Evolutionary conservation across 75 land plant species (phyloP).

Genomic region (Cryptomeria japonica): DNA sequence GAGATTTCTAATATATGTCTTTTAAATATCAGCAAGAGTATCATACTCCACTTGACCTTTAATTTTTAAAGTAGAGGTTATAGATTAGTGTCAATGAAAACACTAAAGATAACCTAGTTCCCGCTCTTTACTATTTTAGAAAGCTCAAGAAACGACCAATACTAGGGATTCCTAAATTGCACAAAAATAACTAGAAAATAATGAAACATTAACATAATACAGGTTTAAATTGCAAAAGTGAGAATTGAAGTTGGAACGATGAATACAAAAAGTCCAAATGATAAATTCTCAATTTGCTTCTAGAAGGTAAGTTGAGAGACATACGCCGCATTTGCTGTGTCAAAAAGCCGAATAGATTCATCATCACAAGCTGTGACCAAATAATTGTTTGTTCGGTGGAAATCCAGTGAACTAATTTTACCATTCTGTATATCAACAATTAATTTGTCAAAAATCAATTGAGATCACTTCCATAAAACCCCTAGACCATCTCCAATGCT

Average conservation of each 20-base stretch:
- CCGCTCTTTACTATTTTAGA: neutral
- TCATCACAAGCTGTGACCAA: conserved; percentile 91
- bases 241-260: neutral
- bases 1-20: neutral
- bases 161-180: neutral
- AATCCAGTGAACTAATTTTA: conserved; percentile 88
- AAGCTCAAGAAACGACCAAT: neutral
- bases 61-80: neutral
- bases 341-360: conserved; percentile 89
- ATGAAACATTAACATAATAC: neutral
- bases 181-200: neutral
- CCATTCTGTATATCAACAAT: conserved; percentile 50
- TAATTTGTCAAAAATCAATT: neutral
- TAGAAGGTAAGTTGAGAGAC: neutral
- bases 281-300: neutral
- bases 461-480: neutral
- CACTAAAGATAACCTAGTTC: neutral
- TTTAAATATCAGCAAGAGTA: neutral
- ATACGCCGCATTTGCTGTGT: conserved; percentile 74
- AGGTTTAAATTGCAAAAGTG: neutral
- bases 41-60: neutral
- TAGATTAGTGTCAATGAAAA: neutral
- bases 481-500: neutral
- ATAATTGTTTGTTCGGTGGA: conserved; percentile 67
- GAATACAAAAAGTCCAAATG: neutral